Percentiles rank a stretch among this genome's conserved stretches.
Conservation (phyloP, 1,284 basidiomycete species). For the Golubevia sp. region DNA sequence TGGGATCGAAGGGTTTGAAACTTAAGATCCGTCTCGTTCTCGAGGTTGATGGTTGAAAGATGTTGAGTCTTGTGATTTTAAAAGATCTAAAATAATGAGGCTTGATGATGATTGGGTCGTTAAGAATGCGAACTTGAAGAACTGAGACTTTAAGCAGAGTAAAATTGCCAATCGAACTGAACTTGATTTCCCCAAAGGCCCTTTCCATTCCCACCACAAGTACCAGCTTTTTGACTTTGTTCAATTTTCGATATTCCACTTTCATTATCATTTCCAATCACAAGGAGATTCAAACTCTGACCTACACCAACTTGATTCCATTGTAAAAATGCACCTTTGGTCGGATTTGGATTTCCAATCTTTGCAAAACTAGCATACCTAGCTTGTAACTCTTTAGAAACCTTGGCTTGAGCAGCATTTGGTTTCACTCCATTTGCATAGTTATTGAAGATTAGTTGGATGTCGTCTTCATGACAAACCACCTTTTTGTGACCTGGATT, state of each 20-base stretch:
- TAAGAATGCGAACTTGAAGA: no score
- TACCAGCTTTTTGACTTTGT: constrained; percentile 16
- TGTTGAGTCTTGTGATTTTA: constrained; percentile 3
- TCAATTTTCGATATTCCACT: constrained; percentile 3
- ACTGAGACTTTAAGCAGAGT: no score
- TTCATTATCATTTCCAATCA: constrained; percentile 10
- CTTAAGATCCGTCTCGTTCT: no score
- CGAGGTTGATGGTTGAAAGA: no score
- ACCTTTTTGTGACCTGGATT: neutral
- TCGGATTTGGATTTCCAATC: constrained; percentile 25
- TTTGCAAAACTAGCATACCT: constrained; percentile 26
- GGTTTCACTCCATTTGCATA: neutral
- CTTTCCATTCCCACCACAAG: constrained; percentile 6
- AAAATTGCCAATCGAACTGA: constrained; percentile 46
- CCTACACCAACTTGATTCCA: constrained; percentile 15
- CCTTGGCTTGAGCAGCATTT: neutral
- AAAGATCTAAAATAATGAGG: constrained; percentile 2
- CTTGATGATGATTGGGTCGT: no score
- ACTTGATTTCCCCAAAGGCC: constrained; percentile 25
- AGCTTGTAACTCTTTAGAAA: constrained; percentile 25
- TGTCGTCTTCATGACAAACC: constrained; percentile 52
- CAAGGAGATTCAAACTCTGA: constrained; percentile 16
- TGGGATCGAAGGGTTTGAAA: no score
- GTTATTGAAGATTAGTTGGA: constrained; percentile 28
- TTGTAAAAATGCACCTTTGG: neutral